Evolutionary conservation across 768 basidiomycete species (phyloP).

Genomic region (Lactarius hatsudake): DNA sequence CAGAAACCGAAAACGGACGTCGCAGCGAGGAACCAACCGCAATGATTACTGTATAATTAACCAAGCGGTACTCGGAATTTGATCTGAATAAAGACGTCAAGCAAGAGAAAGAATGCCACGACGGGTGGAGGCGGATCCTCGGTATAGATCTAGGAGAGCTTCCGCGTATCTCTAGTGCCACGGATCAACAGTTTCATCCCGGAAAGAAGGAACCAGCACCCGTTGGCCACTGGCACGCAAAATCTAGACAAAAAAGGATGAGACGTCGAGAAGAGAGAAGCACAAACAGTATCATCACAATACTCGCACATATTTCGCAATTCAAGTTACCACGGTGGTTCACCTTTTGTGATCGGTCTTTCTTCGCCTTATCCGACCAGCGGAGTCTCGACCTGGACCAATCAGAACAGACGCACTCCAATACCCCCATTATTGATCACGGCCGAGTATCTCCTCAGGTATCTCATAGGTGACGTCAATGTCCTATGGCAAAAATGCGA

Average conservation of each 20-base stretch:
- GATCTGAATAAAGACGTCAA: slow-evolving; percentile 15
- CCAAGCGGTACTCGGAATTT: slow-evolving; percentile 6
- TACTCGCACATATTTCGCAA: not conserved
- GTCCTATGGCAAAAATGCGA: not conserved
- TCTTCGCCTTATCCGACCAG: no score
- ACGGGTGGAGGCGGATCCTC: slow-evolving; percentile 8
- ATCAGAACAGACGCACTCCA: no score
- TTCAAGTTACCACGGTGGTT: not conserved
- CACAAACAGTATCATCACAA: no score
- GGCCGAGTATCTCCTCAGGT: not conserved
- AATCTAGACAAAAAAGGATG: not conserved
- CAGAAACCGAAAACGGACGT: no score
- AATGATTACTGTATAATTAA: slow-evolving; percentile 1
- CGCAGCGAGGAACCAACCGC: no score
- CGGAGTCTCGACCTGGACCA: no score
- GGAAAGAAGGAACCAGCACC: not conserved
- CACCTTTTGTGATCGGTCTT: no score
- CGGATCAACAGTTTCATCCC: not conserved
- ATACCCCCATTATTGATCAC: no score
- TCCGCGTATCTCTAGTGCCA: not conserved
- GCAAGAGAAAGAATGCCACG: slow-evolving; percentile 14
- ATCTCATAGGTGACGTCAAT: not conserved
- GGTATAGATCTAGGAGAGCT: not conserved
- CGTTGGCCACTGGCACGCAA: not conserved
- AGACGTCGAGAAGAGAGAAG: no score